phyloP scores from a whole-genome alignment of 192 early-diverging fungal species.

The Dispira parvispora region DNA sequence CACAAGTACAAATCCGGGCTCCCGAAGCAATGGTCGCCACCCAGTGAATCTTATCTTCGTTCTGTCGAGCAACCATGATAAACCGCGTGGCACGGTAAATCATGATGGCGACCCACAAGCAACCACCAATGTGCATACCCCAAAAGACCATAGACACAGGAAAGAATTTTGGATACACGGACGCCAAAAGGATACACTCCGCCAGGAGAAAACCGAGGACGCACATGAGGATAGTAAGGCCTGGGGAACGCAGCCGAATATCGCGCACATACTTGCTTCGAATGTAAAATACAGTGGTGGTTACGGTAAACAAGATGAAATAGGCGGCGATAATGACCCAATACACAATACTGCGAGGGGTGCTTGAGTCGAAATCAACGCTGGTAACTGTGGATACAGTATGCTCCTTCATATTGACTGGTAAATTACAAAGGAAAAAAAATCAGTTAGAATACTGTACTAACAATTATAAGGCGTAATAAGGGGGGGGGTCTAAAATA shows the following conservation, averaged over 20 bases:
- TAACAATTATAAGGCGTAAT: too few species aligned
- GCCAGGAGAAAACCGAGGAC: not conserved
- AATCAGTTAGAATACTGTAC: too few species aligned
- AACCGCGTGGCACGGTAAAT: not conserved
- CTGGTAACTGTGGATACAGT: too few species aligned
- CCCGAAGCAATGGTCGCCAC: not conserved
- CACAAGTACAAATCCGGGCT: not conserved
- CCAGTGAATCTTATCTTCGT: not conserved
- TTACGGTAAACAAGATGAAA: not conserved
- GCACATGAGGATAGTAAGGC: not conserved
- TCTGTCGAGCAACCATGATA: conserved; percentile 1
- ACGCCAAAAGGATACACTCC: not conserved
- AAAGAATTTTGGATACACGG: not conserved
- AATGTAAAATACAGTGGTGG: not conserved
- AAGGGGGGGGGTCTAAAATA: too few species aligned
- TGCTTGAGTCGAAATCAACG: not conserved
- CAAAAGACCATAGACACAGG: not conserved
- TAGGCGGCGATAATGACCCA: not conserved
- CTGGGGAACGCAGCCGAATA: not conserved
- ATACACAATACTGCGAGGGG: not conserved
- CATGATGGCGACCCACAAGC: not conserved
- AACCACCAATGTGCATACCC: not conserved
- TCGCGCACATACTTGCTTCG: conserved; percentile 2
- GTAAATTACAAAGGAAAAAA: too few species aligned
- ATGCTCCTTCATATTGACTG: too few species aligned